Evolutionary conservation across 2,329 filamentous ascomycete species (phyloP), one percentile per base, ranked within the genome.

Genomic region (Botrytis galanthina): DNA sequence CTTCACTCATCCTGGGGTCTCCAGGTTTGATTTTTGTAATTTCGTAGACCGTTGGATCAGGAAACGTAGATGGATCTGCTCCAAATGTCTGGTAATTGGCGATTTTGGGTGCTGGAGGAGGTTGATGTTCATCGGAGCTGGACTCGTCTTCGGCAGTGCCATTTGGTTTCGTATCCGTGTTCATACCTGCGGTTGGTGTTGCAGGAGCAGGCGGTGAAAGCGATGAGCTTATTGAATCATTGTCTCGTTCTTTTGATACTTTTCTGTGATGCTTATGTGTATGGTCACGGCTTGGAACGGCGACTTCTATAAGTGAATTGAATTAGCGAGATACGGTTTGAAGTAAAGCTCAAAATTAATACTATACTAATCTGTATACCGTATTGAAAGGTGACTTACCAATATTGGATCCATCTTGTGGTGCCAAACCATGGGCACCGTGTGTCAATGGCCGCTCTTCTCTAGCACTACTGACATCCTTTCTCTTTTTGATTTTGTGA

Each of bases 21-120:
- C 71, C 51, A 26, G 71, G 71, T 35, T 88, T 87, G 37, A 95
- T 86, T 0, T 91, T 87, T 73, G 91, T 91, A 75, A 99, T 98
- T 81, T 99, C 93, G 84, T 99, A 99, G 68, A 98, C 88, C 51
- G 95, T 97, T 1, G 95, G 94, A 80, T 99, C 96, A 32, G 89
- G 89, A 79, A 95, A 97, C n/a, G 91, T 94, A 39, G 94, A 93
- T 0, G 95, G 95, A 80, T 98, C 94, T 57, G 95, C 91, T 74
- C 95, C 95, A 81, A 98, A 98, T 0, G 94, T 95, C 83, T 97
- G 93, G 74, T 95, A 92, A 64, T 80, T 77, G 9, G 89, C 87
- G 37, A 91, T 83, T 10, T 88, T 85, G n/a, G 89, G 87, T 2
- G 88, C 87, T 9, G 88, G 88, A 67, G 85, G 84, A 22, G 87